Evolutionary conservation across 2,329 filamentous ascomycete species (phyloP), one percentile per base, ranked within the genome.

Genomic region (Pezicula carpinea): DNA sequence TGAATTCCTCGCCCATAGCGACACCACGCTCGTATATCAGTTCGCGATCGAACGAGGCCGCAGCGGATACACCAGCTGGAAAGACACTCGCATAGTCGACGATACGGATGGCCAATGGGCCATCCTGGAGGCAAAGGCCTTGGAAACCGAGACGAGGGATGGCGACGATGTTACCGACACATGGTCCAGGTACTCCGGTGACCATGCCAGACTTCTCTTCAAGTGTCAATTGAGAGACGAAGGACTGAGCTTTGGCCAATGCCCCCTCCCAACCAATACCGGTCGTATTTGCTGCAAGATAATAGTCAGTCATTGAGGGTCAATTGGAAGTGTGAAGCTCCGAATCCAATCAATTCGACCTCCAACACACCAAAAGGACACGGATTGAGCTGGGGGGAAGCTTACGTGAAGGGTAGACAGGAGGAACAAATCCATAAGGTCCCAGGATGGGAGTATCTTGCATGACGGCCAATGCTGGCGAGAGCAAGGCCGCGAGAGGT

Each of bases 181-280:
- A 92, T 18, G 73, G 80, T 31, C 77, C 31, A 6, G 48, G 32
- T 1, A 77, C 83, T 1, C 85, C 85, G 0, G 77, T 77, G 0
- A 84, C 88, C 45, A 89, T 75, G 59, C 89, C 89, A 2, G 83
- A 82, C 68, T 90, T 90, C 62, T 90, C 86, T 2, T 84, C 85
- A 46, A 90, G 65, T 0, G 85, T 89, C 85, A 90, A 87, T 39
- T 79, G 76, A 46, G 79, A 76, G n/a, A 90, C 85, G 15, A 89
- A 63, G 3, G 70, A 64, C 47, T 80, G 74, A 1, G 86, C 86
- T 57, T 85, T 87, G 44, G 67, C 67, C 59, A 89, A 90, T 57
- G 83, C 85, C 15, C 77, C 76, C 21, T 69, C 69, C 86, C 86
- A 91, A 14, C 38, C 40, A 18, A 44, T 35, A 38, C 32, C 32